Base-by-base conservation (phyloP, 495 filamentous ascomycete species). In the Tuber indicum region DNA sequence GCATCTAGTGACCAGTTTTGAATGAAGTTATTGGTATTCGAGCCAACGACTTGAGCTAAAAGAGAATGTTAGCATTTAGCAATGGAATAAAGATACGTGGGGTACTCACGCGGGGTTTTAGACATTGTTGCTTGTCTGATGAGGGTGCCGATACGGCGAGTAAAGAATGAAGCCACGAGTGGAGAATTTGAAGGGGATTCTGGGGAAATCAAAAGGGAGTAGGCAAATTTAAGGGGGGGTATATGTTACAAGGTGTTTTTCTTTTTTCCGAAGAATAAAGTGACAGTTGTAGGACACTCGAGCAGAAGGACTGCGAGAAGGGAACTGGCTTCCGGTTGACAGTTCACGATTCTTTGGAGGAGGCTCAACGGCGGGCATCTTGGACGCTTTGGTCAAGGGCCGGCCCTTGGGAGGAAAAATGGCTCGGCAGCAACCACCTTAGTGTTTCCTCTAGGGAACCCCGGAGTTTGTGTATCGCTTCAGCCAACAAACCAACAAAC, bases 1-100 rank as follows among this genome's bases (percentile, higher is more conserved):
- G 77, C 72, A 72, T 76, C 62, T 16, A 83, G 77, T 36, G 82
- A 75, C 82, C 82, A 83, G 44, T 79, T 72, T 41, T 76, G 77
- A 16, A 81, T 46, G 45, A 75, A 75, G 41, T 70, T 75, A 73
- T 78, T 78, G 39, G 76, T 39, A 72, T 77, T 78, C 45, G 74
- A 32, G 39, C 43, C 19, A 45, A 39, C 75, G 78, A 72, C 46
- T 71, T 73, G 44, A 21, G 26, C 26, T 66, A 17, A 66, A 66
- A 26, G 58, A 66, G 32, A 36, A 36, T 66, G 58, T 36, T 19
- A 66, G 14, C 58, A 66, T 36, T 32, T 36, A 66, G 16, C 58
- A 16, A 16, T 16, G 5, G 2, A 17, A 14, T 16, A 36, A 19
- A 66, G 26, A 32, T 16, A 66, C 3, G 74, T 42, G 66, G 58